Conservation (phyloP, 805 yeast genomes). For the Saccharomycopsis sp. region DNA sequence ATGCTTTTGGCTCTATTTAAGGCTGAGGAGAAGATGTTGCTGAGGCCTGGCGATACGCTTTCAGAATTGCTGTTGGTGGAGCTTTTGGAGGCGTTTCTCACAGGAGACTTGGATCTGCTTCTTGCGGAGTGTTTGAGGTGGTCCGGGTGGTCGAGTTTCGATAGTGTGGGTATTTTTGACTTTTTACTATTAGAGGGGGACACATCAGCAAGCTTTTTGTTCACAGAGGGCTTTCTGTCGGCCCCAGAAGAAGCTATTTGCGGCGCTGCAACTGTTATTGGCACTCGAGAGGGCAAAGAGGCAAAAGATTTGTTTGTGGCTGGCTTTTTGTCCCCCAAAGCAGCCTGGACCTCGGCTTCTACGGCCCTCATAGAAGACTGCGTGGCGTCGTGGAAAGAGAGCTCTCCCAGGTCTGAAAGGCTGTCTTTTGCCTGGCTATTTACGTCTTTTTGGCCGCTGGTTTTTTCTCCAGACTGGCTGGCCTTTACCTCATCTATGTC, state of each 20-base stretch:
- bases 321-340: neutral
- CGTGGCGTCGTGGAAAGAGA: neutral
- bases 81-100: neutral
- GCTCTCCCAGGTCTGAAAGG: neutral
- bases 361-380: neutral
- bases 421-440: neutral
- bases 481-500: too few species aligned
- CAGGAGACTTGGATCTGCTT: neutral
- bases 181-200: neutral
- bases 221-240: too few species aligned
- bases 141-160: neutral
- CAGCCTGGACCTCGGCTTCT: neutral
- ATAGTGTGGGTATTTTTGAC: neutral
- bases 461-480: too few species aligned
- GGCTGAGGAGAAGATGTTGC: conserved; percentile 11
- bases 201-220: too few species aligned
- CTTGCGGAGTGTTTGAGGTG: neutral
- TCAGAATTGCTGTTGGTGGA: neutral
- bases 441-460: neutral
- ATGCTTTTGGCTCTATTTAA: conserved; percentile 16
- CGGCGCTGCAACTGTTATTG: neutral
- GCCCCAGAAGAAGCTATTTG: neutral
- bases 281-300: conserved; percentile 3
- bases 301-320: conserved; percentile 1
- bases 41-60: conserved; percentile 8